Evolutionary conservation across 208 protist species (phyloP).

Genomic region (Leishmania arabica): DNA sequence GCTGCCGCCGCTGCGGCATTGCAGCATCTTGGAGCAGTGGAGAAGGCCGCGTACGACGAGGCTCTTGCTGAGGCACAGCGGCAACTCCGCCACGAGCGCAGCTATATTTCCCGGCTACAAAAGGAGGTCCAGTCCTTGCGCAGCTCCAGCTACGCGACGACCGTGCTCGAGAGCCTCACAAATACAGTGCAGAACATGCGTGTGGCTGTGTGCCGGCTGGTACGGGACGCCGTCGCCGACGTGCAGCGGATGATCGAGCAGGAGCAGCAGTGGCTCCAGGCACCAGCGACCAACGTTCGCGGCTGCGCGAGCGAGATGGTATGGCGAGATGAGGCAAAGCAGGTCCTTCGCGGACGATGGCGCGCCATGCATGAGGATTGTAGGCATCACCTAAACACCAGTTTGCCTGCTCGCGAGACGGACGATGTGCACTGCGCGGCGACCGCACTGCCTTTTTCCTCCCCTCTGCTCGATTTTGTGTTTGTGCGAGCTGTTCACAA

Average conservation of each 20-base stretch:
- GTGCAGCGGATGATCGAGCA: background rate
- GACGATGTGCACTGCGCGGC: background rate
- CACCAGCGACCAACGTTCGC: background rate
- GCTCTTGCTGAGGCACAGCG: constrained; percentile 4
- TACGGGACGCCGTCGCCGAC: constrained; percentile 17
- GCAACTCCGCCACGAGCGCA: constrained; percentile 12
- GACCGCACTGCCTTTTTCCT: background rate
- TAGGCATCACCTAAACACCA: background rate
- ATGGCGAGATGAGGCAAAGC: background rate
- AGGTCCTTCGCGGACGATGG: background rate
- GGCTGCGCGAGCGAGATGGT: background rate
- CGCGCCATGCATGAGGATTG: background rate
- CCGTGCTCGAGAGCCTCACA: constrained; percentile 7
- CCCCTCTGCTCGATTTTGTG: background rate
- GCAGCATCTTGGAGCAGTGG: no score
- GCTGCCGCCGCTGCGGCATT: background rate
- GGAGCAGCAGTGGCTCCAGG: background rate
- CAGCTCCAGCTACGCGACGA: background rate
- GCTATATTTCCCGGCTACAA: constrained; percentile 8
- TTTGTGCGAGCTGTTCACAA: constrained; percentile 48
- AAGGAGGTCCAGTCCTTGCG: constrained; percentile 18
- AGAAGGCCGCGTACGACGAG: background rate
- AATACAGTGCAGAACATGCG: constrained; percentile 11
- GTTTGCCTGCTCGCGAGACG: no score
- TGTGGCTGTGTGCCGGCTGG: background rate